phyloP scores from a whole-genome alignment of 208 protist species.

The Herpetomonas samuelpessoai region DNA sequence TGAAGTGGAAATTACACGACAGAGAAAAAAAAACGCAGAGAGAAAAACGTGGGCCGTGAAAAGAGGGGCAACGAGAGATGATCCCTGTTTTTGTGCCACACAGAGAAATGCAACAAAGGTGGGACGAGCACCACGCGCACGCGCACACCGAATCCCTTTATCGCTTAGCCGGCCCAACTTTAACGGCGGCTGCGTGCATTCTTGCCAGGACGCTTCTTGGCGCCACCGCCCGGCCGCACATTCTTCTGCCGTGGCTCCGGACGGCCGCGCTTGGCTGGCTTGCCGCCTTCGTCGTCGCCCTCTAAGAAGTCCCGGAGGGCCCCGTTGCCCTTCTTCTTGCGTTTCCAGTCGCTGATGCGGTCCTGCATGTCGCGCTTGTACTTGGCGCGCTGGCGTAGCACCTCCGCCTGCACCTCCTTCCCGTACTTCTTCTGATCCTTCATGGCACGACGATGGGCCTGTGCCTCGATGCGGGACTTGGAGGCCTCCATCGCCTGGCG shows the following conservation, averaged over 20 bases:
- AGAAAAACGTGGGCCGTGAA: slow-evolving; percentile 3
- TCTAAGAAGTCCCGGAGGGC: slow-evolving; percentile 64
- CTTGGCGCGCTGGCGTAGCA: slow-evolving; percentile 90
- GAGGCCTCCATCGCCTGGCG: slow-evolving; percentile 82
- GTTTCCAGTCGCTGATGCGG: slow-evolving; percentile 81
- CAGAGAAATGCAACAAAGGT: slow-evolving; percentile 12
- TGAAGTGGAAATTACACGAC: neutral
- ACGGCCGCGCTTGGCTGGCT: slow-evolving; percentile 9
- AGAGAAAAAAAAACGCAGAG: slow-evolving; percentile 1
- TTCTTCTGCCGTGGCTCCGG: slow-evolving; percentile 9
- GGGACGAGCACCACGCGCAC: slow-evolving; percentile 3
- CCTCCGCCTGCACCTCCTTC: slow-evolving; percentile 94
- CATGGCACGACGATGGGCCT: slow-evolving; percentile 84
- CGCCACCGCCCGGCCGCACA: slow-evolving; percentile 18
- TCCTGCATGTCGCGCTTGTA: slow-evolving; percentile 92
- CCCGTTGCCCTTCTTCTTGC: slow-evolving; percentile 77
- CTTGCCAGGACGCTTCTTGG: slow-evolving; percentile 85
- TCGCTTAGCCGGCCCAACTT: slow-evolving; percentile 7
- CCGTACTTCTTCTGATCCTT: slow-evolving; percentile 95
- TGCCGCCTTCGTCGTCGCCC: slow-evolving; percentile 41
- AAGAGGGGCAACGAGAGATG: slow-evolving; percentile 5
- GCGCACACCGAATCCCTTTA: slow-evolving; percentile 1
- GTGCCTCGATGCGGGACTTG: slow-evolving; percentile 77
- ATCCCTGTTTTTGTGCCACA: neutral
- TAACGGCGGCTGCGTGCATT: slow-evolving; percentile 67